Evolutionary conservation across 208 protist genomes (phyloP).

Genomic region (Trypanosoma conorhini): DNA sequence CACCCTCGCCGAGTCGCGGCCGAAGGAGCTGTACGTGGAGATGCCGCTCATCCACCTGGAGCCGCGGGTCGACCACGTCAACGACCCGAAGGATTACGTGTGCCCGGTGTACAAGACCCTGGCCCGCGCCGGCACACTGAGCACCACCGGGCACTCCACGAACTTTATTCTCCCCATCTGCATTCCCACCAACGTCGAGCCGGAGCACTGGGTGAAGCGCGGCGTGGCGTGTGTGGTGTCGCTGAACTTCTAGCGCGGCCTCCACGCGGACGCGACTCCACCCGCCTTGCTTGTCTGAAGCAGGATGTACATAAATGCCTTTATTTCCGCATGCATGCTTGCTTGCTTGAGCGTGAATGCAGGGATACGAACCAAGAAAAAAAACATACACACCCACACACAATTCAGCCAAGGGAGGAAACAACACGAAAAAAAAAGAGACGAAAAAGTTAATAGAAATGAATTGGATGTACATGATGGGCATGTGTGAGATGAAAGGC

Average conservation of each 20-base stretch:
- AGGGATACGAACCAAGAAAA: not conserved
- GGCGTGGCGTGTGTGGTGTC: slow-evolving; percentile 91
- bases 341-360: too few species aligned
- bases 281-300: not conserved
- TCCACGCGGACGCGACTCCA: not conserved
- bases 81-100: slow-evolving; percentile 77
- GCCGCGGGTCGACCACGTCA: slow-evolving; percentile 66
- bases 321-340: not conserved
- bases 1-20: slow-evolving; percentile 91
- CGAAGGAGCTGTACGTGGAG: slow-evolving; percentile 95
- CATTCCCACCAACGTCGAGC: slow-evolving; percentile 87
- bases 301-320: not conserved
- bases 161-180: slow-evolving; percentile 98
- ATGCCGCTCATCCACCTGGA: slow-evolving; percentile 94
- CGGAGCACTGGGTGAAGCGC: slow-evolving; percentile 95
- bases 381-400: not conserved
- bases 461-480: not conserved
- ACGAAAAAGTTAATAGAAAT: not conserved
- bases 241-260: slow-evolving; percentile 80
- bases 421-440: not conserved
- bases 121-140: slow-evolving; percentile 94
- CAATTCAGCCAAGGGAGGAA: too few species aligned
- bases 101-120: slow-evolving; percentile 98
- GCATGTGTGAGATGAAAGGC: not conserved
- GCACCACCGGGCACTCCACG: slow-evolving; percentile 98